A percentile compares a stretch with the other conserved stretches of the same genome.
These are phyloP conservation scores for Euphorbia peplus DNA, from an alignment of 345 rosid genomes.

Conservation along the genomic window DNA sequence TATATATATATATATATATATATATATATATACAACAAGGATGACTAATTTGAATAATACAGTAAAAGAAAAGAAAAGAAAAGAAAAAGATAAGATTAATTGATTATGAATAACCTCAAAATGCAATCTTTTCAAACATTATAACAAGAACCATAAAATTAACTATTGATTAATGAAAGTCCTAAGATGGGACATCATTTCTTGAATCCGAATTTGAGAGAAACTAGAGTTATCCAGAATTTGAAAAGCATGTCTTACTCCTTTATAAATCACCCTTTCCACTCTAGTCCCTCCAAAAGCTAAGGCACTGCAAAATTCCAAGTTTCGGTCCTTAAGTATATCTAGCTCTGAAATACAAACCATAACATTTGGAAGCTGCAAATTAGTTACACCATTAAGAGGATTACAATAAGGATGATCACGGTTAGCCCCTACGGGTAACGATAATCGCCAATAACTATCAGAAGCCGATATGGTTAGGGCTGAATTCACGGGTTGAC, in stretches of 20 bases:
- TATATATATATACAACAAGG: background rate
- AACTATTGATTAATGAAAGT: slow-evolving; percentile 40
- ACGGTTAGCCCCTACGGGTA: slow-evolving; percentile 25
- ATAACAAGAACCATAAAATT: background rate
- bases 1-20: no score
- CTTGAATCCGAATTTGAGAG: slow-evolving; percentile 48
- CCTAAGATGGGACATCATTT: slow-evolving; percentile 57
- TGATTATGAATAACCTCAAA: background rate
- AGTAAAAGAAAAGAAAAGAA: no score
- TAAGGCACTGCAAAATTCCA: slow-evolving; percentile 53
- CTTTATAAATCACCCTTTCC: slow-evolving; percentile 49
- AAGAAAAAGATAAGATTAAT: no score
- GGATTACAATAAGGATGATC: slow-evolving; percentile 33
- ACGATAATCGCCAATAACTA: slow-evolving; percentile 26
- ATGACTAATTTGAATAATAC: slow-evolving; percentile 3
- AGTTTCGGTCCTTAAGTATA: slow-evolving; percentile 54
- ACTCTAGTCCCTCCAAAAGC: slow-evolving; percentile 49
- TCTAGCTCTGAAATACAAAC: slow-evolving; percentile 39
- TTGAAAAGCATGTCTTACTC: slow-evolving; percentile 82
- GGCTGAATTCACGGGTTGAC: slow-evolving; percentile 23
- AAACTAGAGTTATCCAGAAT: slow-evolving; percentile 39
- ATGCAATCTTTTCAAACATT: background rate
- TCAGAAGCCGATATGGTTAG: slow-evolving; percentile 24
- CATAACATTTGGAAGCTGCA: slow-evolving; percentile 15
- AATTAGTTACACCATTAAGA: slow-evolving; percentile 9